These are phyloP conservation scores for Heliocybe sulcata DNA, from an alignment of 1,284 basidiomycete genomes.

Conservation along the genomic window DNA sequence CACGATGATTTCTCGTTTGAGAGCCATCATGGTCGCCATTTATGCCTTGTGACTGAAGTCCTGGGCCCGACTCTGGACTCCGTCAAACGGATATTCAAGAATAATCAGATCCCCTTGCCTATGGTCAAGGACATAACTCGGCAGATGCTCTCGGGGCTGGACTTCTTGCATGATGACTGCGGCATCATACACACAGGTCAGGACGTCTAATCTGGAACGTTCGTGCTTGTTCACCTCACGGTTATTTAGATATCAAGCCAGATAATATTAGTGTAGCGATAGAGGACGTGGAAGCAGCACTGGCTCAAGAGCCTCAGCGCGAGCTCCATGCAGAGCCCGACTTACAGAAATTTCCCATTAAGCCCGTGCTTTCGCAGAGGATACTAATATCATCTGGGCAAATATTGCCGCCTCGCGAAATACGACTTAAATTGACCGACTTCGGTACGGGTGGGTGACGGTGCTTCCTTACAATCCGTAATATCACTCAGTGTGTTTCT, in stretches of 20 bases:
- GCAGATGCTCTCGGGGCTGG: slow-evolving; percentile 37
- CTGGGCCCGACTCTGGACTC: slow-evolving; percentile 30
- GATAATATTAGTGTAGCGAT: slow-evolving; percentile 35
- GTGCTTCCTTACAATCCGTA: background rate
- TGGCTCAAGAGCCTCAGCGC: slow-evolving; percentile 9
- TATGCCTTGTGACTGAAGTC: slow-evolving; percentile 42
- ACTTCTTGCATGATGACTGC: slow-evolving; percentile 40
- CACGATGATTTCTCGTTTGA: slow-evolving; percentile 8
- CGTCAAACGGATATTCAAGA: slow-evolving; percentile 23
- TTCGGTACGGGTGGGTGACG: background rate
- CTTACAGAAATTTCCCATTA: slow-evolving; percentile 5
- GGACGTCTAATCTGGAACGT: slow-evolving; percentile 2
- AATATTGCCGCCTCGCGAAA: slow-evolving; percentile 4
- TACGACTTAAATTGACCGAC: slow-evolving; percentile 4
- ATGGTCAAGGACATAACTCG: slow-evolving; percentile 37
- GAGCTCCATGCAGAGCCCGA: slow-evolving; percentile 9
- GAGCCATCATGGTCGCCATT: slow-evolving; percentile 26
- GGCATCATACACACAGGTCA: slow-evolving; percentile 24
- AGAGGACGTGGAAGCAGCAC: slow-evolving; percentile 6
- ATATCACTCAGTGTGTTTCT: background rate
- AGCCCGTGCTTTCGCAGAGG: slow-evolving; percentile 8
- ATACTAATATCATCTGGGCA: slow-evolving; percentile 5
- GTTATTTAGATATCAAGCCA: slow-evolving; percentile 31
- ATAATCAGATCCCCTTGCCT: slow-evolving; percentile 28
- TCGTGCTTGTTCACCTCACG: background rate